Evolutionary conservation across 1,284 basidiomycete species (phyloP), one percentile per base, ranked within the genome.

Genomic region (Cronartium quercuum): DNA sequence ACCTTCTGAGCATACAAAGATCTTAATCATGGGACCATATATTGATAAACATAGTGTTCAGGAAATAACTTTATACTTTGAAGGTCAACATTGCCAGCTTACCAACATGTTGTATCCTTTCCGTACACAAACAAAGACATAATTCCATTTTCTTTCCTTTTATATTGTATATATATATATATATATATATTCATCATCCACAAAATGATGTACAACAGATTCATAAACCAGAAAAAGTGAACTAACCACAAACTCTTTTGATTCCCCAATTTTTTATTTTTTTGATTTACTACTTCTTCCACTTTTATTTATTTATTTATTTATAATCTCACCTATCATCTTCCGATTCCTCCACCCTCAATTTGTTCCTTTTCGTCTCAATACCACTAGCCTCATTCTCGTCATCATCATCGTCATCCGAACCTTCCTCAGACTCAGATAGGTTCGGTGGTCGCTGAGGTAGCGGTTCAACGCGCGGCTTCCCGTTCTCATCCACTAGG

Each of bases 401-500:
- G 24, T 74, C 64, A 6, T 57, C 66, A 42, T 47, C 57, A 38
- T 15, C 55, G 9, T 41, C 41, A 10, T 13, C 29, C 5, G 65
- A 35, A n/a, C 15, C 35, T 38, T 57, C 55, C 44, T 75, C 57
- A 37, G 66, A 68, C 10, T 44, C 42, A 10, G 66, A 65, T 18
- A 58, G 57, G 35, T 75, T 67, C 2, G 73, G 58, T 9, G 73
- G 73, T n/a, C 73, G 21, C 64, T 75, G 73, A 37, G 73, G 73
- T 29, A 75, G 44, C 4, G 73, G 73, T n/a, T 63, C 60, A 18
- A 35, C 41, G 18, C 73, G 42, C 40, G 73, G 73, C 34, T 75
- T 75, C 13, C 73, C 73, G 57, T 67, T 64, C 41, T 68, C 73
- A 40, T 75, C 73, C 40, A 75, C 73, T 38, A 75, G 57, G 41